These are phyloP conservation scores for Neonectria faginata DNA, from an alignment of 2,329 filamentous ascomycete genomes.

Conservation along the genomic window DNA sequence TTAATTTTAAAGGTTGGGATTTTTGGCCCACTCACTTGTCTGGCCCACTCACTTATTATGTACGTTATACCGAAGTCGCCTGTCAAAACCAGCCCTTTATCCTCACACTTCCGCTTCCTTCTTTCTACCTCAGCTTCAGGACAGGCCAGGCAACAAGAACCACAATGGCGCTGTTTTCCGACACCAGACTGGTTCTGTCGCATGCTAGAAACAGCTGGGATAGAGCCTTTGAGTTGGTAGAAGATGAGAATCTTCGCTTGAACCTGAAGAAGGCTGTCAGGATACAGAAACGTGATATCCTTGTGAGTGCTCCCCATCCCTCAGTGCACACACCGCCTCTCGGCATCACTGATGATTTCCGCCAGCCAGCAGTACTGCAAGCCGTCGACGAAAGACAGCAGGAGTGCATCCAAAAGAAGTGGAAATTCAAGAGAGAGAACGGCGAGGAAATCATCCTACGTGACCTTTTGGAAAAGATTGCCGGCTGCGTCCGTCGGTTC, in stretches of 20 bases:
- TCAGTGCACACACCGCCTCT: neutral
- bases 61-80: too few relatives aligned
- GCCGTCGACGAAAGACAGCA: neutral
- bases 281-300: neutral
- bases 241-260: neutral
- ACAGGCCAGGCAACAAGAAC: too few relatives aligned
- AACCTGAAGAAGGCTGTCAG: neutral
- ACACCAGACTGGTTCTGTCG: neutral
- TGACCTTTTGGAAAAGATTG: constrained; percentile 9
- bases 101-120: too few relatives aligned
- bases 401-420: constrained; percentile 5
- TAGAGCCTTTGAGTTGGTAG: neutral
- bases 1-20: too few relatives aligned
- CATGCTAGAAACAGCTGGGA: neutral
- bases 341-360: neutral
- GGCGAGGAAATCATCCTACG: constrained; percentile 1
- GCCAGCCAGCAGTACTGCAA: constrained; percentile 3
- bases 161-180: neutral
- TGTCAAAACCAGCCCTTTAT: too few relatives aligned
- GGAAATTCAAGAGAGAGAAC: neutral
- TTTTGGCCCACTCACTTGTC: too few relatives aligned
- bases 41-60: too few relatives aligned
- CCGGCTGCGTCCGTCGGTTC: neutral
- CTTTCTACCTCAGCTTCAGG: too few relatives aligned
- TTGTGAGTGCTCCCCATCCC: neutral